Percentiles rank a stretch among this genome's conserved stretches.
phyloP scores from a whole-genome alignment of 1,284 basidiomycete species.

The Moesziomyces antarcticus region DNA sequence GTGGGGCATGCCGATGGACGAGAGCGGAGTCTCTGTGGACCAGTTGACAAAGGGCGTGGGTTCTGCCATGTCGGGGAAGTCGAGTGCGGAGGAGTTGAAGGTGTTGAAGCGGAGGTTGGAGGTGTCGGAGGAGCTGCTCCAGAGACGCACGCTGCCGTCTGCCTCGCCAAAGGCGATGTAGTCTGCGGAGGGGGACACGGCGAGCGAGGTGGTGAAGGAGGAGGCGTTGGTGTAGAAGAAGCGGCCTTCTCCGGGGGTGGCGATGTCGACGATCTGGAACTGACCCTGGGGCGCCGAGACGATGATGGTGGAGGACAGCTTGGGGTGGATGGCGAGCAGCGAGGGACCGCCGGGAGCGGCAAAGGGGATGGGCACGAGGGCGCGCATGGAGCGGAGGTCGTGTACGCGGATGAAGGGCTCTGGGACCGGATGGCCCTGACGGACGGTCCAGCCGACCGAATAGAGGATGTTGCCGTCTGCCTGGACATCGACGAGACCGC shows the following conservation, averaged over 20 bases:
- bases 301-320: conserved; percentile 80
- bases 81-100: conserved; percentile 82
- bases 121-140: conserved; percentile 75
- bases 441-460: conserved; percentile 66
- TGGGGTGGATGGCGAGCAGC: conserved; percentile 85
- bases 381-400: conserved; percentile 84
- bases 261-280: conserved; percentile 87
- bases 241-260: conserved; percentile 75
- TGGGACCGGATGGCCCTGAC: conserved; percentile 83
- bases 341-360: conserved; percentile 79
- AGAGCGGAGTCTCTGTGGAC: conserved; percentile 87
- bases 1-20: conserved; percentile 87
- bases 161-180: conserved; percentile 93
- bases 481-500: conserved; percentile 65
- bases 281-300: conserved; percentile 86
- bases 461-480: conserved; percentile 64
- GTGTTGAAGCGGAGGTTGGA: conserved; percentile 79
- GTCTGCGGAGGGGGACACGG: conserved; percentile 85
- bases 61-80: conserved; percentile 83
- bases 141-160: conserved; percentile 84
- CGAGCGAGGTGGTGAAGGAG: conserved; percentile 82
- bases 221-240: conserved; percentile 77
- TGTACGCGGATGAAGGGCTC: conserved; percentile 94
- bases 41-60: conserved; percentile 78
- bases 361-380: conserved; percentile 85